These are phyloP conservation scores for Xanthoparmelia taractica DNA, from an alignment of 495 filamentous ascomycete genomes.

Conservation along the genomic window DNA sequence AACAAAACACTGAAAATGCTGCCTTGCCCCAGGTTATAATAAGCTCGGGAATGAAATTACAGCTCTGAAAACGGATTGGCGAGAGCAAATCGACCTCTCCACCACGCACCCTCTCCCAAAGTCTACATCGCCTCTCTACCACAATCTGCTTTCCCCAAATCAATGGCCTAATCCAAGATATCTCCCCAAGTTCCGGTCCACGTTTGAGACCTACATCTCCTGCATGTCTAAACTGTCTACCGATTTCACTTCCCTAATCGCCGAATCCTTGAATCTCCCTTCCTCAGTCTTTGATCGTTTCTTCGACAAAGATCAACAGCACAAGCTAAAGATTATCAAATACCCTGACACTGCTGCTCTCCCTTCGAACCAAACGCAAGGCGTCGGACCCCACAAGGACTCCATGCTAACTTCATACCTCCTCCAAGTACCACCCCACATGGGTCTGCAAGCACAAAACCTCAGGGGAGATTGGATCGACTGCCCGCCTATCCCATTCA, in stretches of 20 bases:
- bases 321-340: conserved; percentile 90
- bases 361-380: conserved; percentile 38
- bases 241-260: conserved; percentile 75
- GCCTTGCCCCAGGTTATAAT: conserved; percentile 35
- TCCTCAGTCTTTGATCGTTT: conserved; percentile 69
- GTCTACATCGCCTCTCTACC: conserved; percentile 21
- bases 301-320: conserved; percentile 73
- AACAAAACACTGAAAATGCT: not conserved
- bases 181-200: conserved; percentile 64
- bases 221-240: conserved; percentile 62
- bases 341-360: conserved; percentile 59
- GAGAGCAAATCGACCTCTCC: conserved; percentile 88
- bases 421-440: conserved; percentile 73
- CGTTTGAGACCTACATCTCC: conserved; percentile 66
- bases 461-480: conserved; percentile 72
- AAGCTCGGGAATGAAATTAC: conserved; percentile 45
- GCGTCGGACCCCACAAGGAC: conserved; percentile 93
- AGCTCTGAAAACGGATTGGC: conserved; percentile 39
- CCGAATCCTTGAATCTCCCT: conserved; percentile 75
- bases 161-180: conserved; percentile 71
- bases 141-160: conserved; percentile 31
- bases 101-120: conserved; percentile 32
- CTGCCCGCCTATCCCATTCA: conserved; percentile 42
- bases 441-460: conserved; percentile 85
- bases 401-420: conserved; percentile 81